Percentiles rank a stretch among this genome's conserved stretches.
Evolutionary conservation across 2,329 filamentous ascomycete genomes (phyloP).

Genomic region (Fusarium camptoceras): DNA sequence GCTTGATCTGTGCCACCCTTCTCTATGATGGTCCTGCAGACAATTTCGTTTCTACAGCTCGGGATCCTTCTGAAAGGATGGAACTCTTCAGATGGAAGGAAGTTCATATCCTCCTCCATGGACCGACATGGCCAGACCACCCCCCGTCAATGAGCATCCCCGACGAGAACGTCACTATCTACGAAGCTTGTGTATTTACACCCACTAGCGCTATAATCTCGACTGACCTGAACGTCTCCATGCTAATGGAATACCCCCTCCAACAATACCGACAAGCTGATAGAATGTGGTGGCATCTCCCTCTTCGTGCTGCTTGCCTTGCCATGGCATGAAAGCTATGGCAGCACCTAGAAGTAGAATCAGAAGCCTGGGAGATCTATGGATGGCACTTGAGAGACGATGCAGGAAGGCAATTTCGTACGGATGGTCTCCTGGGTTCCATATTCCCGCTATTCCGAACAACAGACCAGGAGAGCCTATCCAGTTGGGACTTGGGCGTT

Average conservation of each 20-base stretch:
- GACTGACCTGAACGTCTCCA: neutral
- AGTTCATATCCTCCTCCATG: neutral
- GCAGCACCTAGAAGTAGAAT: neutral
- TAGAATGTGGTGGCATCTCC: neutral
- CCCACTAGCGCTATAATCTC: neutral
- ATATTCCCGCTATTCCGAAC: neutral
- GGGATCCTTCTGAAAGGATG: too few relatives aligned
- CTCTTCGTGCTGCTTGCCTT: neutral
- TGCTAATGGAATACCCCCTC: neutral
- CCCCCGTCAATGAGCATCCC: neutral
- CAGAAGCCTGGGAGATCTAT: neutral
- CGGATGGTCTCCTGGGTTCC: fast-evolving
- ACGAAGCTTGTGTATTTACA: neutral
- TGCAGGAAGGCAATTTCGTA: neutral
- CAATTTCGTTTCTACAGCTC: too few relatives aligned
- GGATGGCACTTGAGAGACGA: neutral
- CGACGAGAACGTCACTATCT: neutral
- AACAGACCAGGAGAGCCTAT: neutral
- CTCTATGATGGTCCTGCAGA: too few relatives aligned
- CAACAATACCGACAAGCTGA: neutral
- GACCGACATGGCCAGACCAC: neutral
- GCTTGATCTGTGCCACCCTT: neutral
- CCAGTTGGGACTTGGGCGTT: neutral
- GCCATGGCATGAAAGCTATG: neutral
- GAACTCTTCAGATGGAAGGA: too few relatives aligned